Percentiles rank a stretch among this genome's conserved stretches.
These are phyloP conservation scores for Moricandia moricandioides DNA, from an alignment of 345 rosid genomes.

Conservation along the genomic window DNA sequence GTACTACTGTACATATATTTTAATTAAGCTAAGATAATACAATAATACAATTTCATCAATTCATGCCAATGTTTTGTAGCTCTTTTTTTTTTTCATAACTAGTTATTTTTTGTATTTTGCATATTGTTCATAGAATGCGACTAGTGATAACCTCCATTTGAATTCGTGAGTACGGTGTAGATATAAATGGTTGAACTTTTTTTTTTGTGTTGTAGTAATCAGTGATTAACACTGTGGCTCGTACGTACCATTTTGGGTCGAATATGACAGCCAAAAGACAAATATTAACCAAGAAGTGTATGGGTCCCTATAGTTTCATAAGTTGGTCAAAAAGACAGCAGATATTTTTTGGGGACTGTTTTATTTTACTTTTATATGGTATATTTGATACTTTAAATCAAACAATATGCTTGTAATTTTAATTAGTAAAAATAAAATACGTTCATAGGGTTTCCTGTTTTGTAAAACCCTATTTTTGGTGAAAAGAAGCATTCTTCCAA, in stretches of 20 bases:
- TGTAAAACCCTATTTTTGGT: background rate
- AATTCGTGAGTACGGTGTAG: constrained; percentile 14
- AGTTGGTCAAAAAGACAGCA: constrained; percentile 18
- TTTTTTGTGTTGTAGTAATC: background rate
- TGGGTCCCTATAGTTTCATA: constrained; percentile 23
- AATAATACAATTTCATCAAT: background rate
- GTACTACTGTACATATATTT: background rate
- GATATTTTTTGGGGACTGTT: background rate
- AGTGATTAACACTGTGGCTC: constrained; percentile 11
- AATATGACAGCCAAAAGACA: constrained; percentile 19
- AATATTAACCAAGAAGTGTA: constrained; percentile 17
- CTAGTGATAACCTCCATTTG: constrained; percentile 8
- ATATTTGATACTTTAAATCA: background rate
- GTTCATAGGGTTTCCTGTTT: background rate
- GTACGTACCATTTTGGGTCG: background rate
- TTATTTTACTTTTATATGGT: background rate
- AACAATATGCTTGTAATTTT: background rate
- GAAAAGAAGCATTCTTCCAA: background rate
- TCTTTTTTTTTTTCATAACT: background rate
- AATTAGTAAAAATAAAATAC: background rate
- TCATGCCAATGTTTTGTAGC: background rate
- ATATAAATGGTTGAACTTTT: background rate
- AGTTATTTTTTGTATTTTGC: background rate
- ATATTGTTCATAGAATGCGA: background rate
- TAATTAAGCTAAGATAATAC: background rate